phyloP scores from a whole-genome alignment of 129 eudicot genomes.

The Chrysanthemum makinoi region DNA sequence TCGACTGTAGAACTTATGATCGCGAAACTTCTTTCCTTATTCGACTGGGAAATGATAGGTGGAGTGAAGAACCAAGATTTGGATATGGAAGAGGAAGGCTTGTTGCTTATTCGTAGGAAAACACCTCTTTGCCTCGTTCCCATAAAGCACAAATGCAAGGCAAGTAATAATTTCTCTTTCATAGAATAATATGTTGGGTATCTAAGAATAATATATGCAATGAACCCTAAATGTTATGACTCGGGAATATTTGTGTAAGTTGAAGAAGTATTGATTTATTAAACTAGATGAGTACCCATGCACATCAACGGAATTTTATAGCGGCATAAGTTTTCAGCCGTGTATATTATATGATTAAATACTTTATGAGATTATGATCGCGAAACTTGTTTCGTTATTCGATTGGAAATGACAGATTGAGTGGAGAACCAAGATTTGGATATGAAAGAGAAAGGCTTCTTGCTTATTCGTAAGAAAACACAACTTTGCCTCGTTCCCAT shows the following conservation, averaged over 20 bases:
- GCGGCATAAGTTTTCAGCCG: too few relatives aligned
- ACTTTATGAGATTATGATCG: background rate
- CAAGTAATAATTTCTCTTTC: background rate
- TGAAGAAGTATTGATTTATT: too few relatives aligned
- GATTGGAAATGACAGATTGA: background rate
- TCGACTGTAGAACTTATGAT: slow-evolving; percentile 5
- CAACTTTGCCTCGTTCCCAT: background rate
- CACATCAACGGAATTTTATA: too few relatives aligned
- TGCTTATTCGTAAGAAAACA: background rate
- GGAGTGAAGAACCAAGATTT: slow-evolving; percentile 10
- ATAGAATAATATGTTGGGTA: too few relatives aligned
- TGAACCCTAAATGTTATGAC: too few relatives aligned
- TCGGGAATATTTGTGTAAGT: too few relatives aligned
- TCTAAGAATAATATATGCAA: too few relatives aligned
- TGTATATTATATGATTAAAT: too few relatives aligned
- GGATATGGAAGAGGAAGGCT: slow-evolving; percentile 11
- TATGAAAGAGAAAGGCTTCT: slow-evolving; percentile 4
- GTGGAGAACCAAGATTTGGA: slow-evolving; percentile 2
- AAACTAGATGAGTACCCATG: too few relatives aligned
- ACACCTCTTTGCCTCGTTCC: background rate
- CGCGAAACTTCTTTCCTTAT: slow-evolving; percentile 13
- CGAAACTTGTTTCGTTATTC: slow-evolving; percentile 10
- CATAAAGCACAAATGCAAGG: background rate
- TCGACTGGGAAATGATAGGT: background rate
- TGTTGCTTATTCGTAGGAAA: slow-evolving; percentile 1